Evolutionary conservation across 768 basidiomycete genomes (phyloP), one percentile per base, ranked within the genome.

Genomic region (Hericium alpestre): DNA sequence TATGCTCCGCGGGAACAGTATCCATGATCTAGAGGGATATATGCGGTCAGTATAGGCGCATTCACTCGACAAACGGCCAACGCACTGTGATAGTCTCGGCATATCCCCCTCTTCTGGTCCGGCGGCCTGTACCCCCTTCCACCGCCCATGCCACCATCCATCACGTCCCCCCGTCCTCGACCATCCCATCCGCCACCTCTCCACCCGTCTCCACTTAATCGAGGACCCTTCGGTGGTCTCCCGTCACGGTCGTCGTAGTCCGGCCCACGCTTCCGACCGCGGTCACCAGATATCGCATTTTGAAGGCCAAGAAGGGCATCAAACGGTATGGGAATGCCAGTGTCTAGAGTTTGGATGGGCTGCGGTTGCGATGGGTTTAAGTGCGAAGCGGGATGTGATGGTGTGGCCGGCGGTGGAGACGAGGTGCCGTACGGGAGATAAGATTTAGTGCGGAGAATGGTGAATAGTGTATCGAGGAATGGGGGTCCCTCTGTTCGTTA

Each of bases 1-100:
- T 79, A 79, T 18, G 80, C 84, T 50, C 94, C 94, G 37, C 93
- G 83, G 41, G 89, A 81, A 64, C 94, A 98, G 71, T 85, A 96
- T 1, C 94, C 94, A 58, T 84, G 84, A 66, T 94, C 94, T 97
- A 9, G 59, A 32, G 7, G 8, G 32, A 56, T 25, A 49, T 18
- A 56, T 54, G 54, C 60, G 59, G 58, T 56, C 57, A 55, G 47
- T 53, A 43, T 54, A 27, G 46, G 25, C 61, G 46, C 54, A 51
- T 37, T 32, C 9, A 32, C 8, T 32, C 38, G 43, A 55, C 40
- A 18, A 25, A 40, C 38, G 49, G 51, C 15, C 20, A 4, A 79
- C 93, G 66, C 66, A 94, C 94, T 90, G 70, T 94, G 84, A 69
- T 95, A 97, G 70, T 97, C 93, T 58, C 87, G 80, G 73, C 93